phyloP scores from a whole-genome alignment of 257 asterid genomes.

The Ophiorrhiza pumila region DNA sequence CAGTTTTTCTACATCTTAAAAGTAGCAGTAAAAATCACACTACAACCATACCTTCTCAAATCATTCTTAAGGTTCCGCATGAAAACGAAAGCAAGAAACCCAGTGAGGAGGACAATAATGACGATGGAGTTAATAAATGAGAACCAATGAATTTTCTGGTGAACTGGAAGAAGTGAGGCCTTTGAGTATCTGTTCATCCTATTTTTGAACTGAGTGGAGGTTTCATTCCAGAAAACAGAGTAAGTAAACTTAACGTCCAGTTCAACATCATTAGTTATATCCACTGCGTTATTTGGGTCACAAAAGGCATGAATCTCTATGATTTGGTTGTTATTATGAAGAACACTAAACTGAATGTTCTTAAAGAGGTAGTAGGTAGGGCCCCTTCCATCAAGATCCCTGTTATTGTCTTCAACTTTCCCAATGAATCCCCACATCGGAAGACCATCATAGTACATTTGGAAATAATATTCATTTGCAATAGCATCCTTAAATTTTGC shows the following conservation, averaged over 20 bases:
- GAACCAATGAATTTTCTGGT: constrained; percentile 68
- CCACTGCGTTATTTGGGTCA: constrained; percentile 64
- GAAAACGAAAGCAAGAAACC: constrained; percentile 52
- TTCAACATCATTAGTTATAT: constrained; percentile 61
- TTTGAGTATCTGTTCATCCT: constrained; percentile 66
- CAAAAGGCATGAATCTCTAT: constrained; percentile 67
- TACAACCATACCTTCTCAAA: constrained; percentile 56
- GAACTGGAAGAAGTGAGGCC: constrained; percentile 52
- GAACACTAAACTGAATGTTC: constrained; percentile 65
- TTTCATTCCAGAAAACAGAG: constrained; percentile 58
- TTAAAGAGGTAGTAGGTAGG: constrained; percentile 60
- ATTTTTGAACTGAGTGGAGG: constrained; percentile 39
- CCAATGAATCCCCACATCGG: constrained; percentile 95
- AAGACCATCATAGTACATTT: constrained; percentile 86
- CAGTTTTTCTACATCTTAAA: background rate
- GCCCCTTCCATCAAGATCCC: constrained; percentile 40
- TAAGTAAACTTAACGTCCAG: constrained; percentile 55
- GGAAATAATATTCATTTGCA: constrained; percentile 62
- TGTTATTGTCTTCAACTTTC: constrained; percentile 63
- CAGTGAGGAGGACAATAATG: constrained; percentile 55
- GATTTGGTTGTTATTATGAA: constrained; percentile 62
- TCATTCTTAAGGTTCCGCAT: constrained; percentile 71
- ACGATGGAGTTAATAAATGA: constrained; percentile 56
- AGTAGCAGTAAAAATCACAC: constrained; percentile 22
- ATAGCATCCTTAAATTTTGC: constrained; percentile 63